Percentiles rank a stretch among this genome's conserved stretches.
Conservation (phyloP, 495 filamentous ascomycete genomes). For the Xylaria curta region DNA sequence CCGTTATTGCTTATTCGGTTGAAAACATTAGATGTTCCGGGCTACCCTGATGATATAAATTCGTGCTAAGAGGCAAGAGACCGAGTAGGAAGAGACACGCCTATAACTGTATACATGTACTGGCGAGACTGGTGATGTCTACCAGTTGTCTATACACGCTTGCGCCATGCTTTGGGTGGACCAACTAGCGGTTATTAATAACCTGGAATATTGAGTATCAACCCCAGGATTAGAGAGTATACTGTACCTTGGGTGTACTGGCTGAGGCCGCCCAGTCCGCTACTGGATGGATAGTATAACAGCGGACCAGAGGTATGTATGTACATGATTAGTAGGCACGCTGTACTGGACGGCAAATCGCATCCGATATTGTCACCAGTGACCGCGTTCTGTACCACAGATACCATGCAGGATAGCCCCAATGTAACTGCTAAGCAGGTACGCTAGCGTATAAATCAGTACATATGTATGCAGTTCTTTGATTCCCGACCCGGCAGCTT, state of each 20-base stretch:
- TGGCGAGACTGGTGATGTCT: neutral
- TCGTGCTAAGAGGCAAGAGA: neutral
- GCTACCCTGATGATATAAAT: neutral
- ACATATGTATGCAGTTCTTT: neutral
- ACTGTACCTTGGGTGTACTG: neutral
- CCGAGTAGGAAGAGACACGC: neutral
- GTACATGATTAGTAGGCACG: neutral
- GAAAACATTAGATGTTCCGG: neutral
- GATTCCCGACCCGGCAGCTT: constrained; percentile 17
- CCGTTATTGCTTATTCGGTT: neutral
- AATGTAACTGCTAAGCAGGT: constrained; percentile 10
- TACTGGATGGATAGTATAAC: neutral
- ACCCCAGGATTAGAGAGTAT: neutral
- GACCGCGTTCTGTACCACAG: neutral
- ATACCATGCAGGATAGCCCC: neutral
- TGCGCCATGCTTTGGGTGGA: neutral
- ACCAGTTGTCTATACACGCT: neutral
- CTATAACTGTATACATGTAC: neutral
- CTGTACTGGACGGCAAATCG: constrained; percentile 10
- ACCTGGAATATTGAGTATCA: neutral
- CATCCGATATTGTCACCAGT: constrained; percentile 19
- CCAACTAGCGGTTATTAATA: constrained; percentile 6
- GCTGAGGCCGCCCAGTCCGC: constrained; percentile 8
- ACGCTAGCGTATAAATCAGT: neutral
- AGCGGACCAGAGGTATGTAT: neutral